A percentile compares a stretch with the other conserved stretches of the same genome.
Conservation (phyloP, 148 eudicot genomes). For the Silene latifolia region DNA sequence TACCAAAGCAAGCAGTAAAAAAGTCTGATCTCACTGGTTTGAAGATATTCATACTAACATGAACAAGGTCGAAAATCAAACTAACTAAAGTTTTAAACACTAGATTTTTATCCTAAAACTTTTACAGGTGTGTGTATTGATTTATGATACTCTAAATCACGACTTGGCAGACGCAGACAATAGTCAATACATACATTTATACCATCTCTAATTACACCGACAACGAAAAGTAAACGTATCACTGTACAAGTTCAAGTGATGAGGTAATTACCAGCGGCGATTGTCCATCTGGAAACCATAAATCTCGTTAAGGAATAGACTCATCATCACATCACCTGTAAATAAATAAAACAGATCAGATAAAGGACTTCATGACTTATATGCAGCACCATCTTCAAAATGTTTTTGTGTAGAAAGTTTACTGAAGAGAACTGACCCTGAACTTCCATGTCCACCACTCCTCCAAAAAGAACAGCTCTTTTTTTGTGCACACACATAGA, state of each 20-base stretch:
- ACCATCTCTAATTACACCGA: not conserved
- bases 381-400: not conserved
- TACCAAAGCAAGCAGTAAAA: not conserved
- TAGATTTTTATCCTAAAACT: not conserved
- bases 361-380: not conserved
- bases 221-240: constrained; percentile 4
- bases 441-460: constrained; percentile 97
- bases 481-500: constrained; percentile 93
- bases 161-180: not conserved
- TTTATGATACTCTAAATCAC: not conserved
- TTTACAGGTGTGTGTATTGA: not conserved
- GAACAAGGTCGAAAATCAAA: not conserved
- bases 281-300: constrained; percentile 95
- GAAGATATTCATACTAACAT: not conserved
- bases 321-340: constrained; percentile 95
- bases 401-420: not conserved
- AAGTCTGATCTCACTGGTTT: not conserved
- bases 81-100: not conserved
- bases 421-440: constrained; percentile 44
- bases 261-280: constrained; percentile 72
- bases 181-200: not conserved
- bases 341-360: constrained; percentile 14
- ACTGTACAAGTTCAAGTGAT: not conserved
- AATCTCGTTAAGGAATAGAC: constrained; percentile 84
- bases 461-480: constrained; percentile 90